Evolutionary conservation across 2,329 filamentous ascomycete genomes (phyloP).

Genomic region (Nothophoma quercina): DNA sequence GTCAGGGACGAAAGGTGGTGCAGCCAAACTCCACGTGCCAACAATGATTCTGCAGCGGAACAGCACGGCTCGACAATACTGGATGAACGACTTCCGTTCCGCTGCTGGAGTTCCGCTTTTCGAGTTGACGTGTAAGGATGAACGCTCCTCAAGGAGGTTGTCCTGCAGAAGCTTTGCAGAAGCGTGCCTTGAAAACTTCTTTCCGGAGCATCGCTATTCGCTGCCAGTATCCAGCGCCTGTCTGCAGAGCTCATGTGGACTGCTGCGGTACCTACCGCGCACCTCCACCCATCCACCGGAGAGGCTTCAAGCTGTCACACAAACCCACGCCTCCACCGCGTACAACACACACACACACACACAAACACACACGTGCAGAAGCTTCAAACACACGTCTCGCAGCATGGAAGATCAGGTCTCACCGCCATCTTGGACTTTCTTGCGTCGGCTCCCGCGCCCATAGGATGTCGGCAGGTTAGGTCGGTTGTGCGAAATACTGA

Average conservation of each 20-base stretch:
- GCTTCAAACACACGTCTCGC: no score
- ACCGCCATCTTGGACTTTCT: constrained; percentile 2
- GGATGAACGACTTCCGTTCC: background rate
- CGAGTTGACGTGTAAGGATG: constrained; percentile 6
- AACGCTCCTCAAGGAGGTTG: no score
- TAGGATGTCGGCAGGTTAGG: no score
- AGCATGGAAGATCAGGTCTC: constrained; percentile 13
- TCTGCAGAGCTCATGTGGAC: no score
- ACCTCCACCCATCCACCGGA: no score
- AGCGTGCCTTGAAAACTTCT: no score
- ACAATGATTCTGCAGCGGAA: background rate
- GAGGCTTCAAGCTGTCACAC: background rate
- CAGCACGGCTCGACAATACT: background rate
- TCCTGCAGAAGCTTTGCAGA: no score
- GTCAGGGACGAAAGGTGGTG: background rate
- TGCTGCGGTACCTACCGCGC: no score
- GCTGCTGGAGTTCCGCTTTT: constrained; percentile 1
- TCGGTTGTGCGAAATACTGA: background rate
- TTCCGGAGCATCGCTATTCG: no score
- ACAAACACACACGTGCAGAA: no score
- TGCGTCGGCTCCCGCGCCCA: background rate
- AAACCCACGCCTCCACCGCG: background rate
- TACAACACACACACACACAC: background rate
- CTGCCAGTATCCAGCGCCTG: no score
- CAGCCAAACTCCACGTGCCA: background rate